Percentiles rank a stretch among this genome's conserved stretches.
Evolutionary conservation across 495 filamentous ascomycete species (phyloP).

Genomic region (Xylaria longipes): DNA sequence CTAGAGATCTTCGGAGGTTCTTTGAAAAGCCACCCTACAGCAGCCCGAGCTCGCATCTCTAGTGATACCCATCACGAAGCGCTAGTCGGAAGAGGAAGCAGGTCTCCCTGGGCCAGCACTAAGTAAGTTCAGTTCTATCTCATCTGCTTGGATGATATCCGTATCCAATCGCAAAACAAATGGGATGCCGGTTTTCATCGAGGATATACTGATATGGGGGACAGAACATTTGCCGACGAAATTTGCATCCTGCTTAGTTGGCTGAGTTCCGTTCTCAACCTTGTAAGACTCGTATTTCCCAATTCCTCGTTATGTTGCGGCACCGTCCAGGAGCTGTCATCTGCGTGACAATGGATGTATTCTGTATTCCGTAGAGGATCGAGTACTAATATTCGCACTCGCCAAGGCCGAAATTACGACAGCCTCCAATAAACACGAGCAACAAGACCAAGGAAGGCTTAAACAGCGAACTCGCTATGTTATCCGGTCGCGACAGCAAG

Average conservation of each 20-base stretch:
- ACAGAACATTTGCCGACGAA: conserved; percentile 8
- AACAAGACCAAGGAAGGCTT: background rate
- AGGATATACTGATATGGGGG: background rate
- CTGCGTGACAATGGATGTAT: background rate
- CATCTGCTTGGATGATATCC: background rate
- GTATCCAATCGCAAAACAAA: background rate
- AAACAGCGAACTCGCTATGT: conserved; percentile 1
- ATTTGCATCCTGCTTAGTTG: background rate
- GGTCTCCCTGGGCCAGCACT: background rate
- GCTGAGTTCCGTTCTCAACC: background rate
- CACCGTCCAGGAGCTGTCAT: background rate
- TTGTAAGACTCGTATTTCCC: conserved; percentile 12
- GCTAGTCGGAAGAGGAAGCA: background rate
- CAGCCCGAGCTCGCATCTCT: conserved; percentile 6
- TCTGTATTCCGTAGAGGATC: background rate
- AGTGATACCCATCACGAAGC: background rate
- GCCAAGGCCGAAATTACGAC: conserved; percentile 7
- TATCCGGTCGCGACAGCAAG: background rate
- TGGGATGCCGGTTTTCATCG: background rate
- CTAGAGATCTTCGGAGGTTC: background rate
- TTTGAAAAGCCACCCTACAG: background rate
- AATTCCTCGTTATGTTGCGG: background rate
- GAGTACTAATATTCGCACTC: background rate
- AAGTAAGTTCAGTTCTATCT: background rate
- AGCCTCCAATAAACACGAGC: background rate